Base-by-base conservation (phyloP, 2,329 filamentous ascomycete genomes). In the Fusarium tjaetaba region DNA sequence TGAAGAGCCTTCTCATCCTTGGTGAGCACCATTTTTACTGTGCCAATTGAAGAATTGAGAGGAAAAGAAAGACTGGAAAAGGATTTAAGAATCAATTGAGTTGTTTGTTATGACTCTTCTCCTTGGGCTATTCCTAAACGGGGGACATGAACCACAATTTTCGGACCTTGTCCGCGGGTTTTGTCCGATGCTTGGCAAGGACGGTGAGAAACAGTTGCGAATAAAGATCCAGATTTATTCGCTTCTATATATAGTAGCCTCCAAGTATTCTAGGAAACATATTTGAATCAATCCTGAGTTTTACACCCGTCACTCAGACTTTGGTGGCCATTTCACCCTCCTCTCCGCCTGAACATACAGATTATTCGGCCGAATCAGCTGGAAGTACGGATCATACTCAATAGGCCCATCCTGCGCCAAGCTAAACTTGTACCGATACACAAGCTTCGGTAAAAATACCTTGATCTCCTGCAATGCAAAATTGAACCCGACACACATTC, bases 401-500 rank as follows among this genome's bases (percentile, higher is more conserved):
- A 90, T 81, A 0, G 85, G 80, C 2, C 82, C 86, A 14, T 88
- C 83, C 7, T 83, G 83, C 30, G 85, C 88, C 28, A 84, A 77
- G 13, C 68, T 79, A 63, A 90, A 91, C 61, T 87, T 81, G 73
- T 92, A 91, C 4, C 89, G 83, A 65, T 86, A 91, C 1, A 91
- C 79, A 46, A 92, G 80, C 81, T 91, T 88, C 1, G 85, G 82
- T 63, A 92, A 43, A 75, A 90, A 86, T 5, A 90, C 83, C 82
- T 91, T 91, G 64, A 90, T 83, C 78, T 92, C 89, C 70, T 87
- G 85, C 22, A 91, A 78, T 0, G 89, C 90, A 76, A 91, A 90
- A 78, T 90, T 91, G 83, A 90, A 91, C 0, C 89, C 90, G 51
- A 92, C 88, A 65, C 90, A 92, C 81, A 86, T 86, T 5, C 90